Percentiles rank a stretch among this genome's conserved stretches.
These are phyloP conservation scores for Neopestalotiopsis clavispora DNA, from an alignment of 2,329 filamentous ascomycete species.

Conservation along the genomic window DNA sequence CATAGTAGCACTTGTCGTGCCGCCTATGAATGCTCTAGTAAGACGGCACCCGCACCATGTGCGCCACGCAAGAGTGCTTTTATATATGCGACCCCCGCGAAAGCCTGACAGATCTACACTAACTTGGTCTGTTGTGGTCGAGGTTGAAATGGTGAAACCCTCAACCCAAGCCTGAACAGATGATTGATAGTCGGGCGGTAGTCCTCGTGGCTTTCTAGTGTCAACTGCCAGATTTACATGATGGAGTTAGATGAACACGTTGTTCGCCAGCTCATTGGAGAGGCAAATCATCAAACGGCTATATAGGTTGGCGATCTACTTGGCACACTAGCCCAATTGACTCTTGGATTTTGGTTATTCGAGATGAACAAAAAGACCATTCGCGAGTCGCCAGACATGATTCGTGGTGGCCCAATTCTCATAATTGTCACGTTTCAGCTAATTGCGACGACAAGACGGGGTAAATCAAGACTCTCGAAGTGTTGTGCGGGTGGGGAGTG, in stretches of 20 bases:
- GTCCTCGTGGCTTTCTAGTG: neutral
- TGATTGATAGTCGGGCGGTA: neutral
- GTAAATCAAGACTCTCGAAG: neutral
- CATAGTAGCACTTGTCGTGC: neutral
- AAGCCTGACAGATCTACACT: neutral
- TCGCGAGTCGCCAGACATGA: neutral
- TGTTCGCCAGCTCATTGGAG: neutral
- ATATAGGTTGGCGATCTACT: slow-evolving; percentile 5
- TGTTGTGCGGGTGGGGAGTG: neutral
- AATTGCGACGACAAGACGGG: neutral
- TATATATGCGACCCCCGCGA: neutral
- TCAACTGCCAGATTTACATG: neutral
- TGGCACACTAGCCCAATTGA: neutral
- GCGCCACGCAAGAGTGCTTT: neutral
- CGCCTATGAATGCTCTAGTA: neutral
- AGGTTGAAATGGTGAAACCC: slow-evolving; percentile 7
- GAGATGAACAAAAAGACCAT: neutral
- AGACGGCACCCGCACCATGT: neutral
- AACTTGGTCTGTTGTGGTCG: neutral
- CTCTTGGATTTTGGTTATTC: neutral
- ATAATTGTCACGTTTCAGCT: neutral
- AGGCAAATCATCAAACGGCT: neutral
- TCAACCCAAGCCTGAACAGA: neutral
- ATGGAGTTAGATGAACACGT: neutral
- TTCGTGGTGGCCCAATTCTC: neutral